Evolutionary conservation across 2,329 filamentous ascomycete genomes (phyloP).

Genomic region (Corynespora cassiicola): DNA sequence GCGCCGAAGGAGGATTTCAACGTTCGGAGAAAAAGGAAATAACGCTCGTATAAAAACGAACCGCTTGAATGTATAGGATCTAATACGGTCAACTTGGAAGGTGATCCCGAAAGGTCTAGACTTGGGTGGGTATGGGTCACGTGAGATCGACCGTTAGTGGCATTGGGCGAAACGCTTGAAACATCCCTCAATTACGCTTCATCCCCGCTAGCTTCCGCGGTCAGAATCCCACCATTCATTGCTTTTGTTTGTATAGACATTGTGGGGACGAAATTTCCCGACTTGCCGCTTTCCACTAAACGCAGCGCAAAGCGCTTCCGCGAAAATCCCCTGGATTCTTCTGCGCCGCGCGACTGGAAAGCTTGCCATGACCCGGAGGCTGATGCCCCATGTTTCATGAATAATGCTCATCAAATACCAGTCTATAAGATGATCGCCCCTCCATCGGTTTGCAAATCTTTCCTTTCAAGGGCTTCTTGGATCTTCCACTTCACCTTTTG

Average conservation of each 20-base stretch:
- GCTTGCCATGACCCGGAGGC: too few relatives aligned
- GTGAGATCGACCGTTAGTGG: constrained; percentile 11
- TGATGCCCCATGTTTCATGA: too few relatives aligned
- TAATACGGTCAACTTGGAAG: neutral
- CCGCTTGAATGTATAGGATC: neutral
- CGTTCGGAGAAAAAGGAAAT: constrained; percentile 26
- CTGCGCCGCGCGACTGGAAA: too few relatives aligned
- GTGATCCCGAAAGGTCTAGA: too few relatives aligned
- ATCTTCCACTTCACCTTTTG: constrained; percentile 24
- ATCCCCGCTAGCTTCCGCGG: constrained; percentile 1
- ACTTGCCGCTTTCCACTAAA: constrained; percentile 8
- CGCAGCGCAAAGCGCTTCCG: too few relatives aligned
- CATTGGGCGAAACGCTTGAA: constrained; percentile 14
- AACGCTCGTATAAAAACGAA: constrained; percentile 18
- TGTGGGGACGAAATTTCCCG: constrained; percentile 10
- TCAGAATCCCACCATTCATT: constrained; percentile 16
- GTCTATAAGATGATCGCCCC: constrained; percentile 25
- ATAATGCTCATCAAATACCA: too few relatives aligned
- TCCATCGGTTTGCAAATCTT: constrained; percentile 11
- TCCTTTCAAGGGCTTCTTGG: constrained; percentile 29
- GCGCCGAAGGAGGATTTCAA: constrained; percentile 25
- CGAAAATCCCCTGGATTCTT: too few relatives aligned
- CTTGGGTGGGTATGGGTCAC: constrained; percentile 4
- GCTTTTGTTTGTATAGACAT: neutral
- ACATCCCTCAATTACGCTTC: constrained; percentile 6